A percentile compares a stretch with the other conserved stretches of the same genome.
Conservation (phyloP, 1,284 basidiomycete species). For the Schizopora paradoxa region DNA sequence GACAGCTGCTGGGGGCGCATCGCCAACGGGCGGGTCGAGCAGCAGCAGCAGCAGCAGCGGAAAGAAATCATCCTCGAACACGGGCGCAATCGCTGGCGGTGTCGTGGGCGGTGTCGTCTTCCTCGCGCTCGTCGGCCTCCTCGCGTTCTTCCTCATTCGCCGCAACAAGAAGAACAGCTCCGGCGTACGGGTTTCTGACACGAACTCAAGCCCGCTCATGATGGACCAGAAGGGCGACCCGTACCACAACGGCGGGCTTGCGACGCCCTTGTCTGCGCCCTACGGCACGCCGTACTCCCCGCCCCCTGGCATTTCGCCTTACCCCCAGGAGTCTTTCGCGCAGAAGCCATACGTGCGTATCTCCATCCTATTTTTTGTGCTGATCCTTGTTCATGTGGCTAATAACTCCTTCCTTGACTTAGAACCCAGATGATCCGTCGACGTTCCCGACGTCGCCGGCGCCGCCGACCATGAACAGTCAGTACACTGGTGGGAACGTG, state of each 20-base stretch:
- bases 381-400: neutral
- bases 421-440: slow-evolving; percentile 17
- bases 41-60: neutral
- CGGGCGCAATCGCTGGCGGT: slow-evolving; percentile 46
- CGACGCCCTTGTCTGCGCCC: neutral
- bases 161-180: slow-evolving; percentile 3
- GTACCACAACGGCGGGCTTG: neutral
- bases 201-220: neutral
- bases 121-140: slow-evolving; percentile 28
- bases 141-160: slow-evolving; percentile 25
- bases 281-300: slow-evolving; percentile 1
- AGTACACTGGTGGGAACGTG: slow-evolving; percentile 11
- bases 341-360: slow-evolving; percentile 9
- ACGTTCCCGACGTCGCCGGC: slow-evolving; percentile 13
- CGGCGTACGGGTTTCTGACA: neutral
- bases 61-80: slow-evolving; percentile 24
- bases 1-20: neutral
- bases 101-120: slow-evolving; percentile 41
- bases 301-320: neutral
- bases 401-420: neutral
- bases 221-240: neutral
- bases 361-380: neutral
- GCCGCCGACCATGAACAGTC: neutral
- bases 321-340: no score
- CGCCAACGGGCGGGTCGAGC: neutral